Percentiles rank a stretch among this genome's conserved stretches.
Evolutionary conservation across 306 rosid species (phyloP).

Genomic region (Nissolia schottii): DNA sequence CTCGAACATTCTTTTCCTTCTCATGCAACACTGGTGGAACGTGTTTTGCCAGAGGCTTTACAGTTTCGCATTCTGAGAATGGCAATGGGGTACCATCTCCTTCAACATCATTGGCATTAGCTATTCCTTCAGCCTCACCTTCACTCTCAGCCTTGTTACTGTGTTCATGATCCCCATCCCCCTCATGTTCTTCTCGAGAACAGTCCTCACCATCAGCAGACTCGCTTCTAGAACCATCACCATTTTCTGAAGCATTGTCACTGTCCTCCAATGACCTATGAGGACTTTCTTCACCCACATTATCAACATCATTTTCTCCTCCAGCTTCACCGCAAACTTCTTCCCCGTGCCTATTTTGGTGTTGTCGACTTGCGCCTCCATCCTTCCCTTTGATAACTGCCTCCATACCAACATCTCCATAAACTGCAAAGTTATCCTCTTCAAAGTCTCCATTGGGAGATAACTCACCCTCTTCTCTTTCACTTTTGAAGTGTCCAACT

Average conservation of each 20-base stretch:
- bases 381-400: slow-evolving; percentile 50
- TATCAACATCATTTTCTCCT: slow-evolving; percentile 76
- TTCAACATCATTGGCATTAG: slow-evolving; percentile 89
- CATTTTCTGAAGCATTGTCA: slow-evolving; percentile 89
- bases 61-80: slow-evolving; percentile 68
- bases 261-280: slow-evolving; percentile 92
- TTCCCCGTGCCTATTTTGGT: slow-evolving; percentile 52
- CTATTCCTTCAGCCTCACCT: slow-evolving; percentile 97
- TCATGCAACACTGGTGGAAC: slow-evolving; percentile 51
- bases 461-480: slow-evolving; percentile 97
- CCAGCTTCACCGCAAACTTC: slow-evolving; percentile 66
- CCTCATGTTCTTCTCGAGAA: slow-evolving; percentile 85
- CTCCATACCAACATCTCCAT: slow-evolving; percentile 52
- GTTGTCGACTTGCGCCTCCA: slow-evolving; percentile 46
- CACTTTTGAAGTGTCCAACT: slow-evolving; percentile 58
- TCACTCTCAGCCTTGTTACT: slow-evolving; percentile 93
- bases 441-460: slow-evolving; percentile 98
- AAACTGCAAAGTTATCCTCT: slow-evolving; percentile 88
- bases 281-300: slow-evolving; percentile 89
- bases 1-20: slow-evolving; percentile 50
- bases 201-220: slow-evolving; percentile 93
- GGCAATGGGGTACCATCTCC: slow-evolving; percentile 79
- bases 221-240: slow-evolving; percentile 83
- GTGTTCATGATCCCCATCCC: slow-evolving; percentile 67
- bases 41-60: slow-evolving; percentile 90